Base-by-base conservation (phyloP, 495 filamentous ascomycete species). In the Amniculicola lignicola region DNA sequence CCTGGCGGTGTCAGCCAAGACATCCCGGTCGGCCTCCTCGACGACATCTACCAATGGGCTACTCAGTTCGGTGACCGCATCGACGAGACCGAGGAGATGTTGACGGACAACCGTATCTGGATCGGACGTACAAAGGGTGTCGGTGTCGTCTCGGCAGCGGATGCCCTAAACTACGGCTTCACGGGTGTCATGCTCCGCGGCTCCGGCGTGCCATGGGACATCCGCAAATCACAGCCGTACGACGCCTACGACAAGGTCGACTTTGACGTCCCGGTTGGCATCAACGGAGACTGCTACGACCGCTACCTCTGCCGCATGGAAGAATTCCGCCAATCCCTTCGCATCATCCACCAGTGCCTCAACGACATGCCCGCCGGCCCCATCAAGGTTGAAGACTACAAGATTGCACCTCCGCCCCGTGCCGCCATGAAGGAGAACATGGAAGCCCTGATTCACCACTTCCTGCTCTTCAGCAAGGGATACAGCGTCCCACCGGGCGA, bases 391-490 rank as follows among this genome's bases (percentile, higher is more conserved):
- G 93, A 98, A 73, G 93, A 98, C 75, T 98, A 96, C 80, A 98
- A 98, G 80, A 83, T 99, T 70, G 86, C 87, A n/a, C 93, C 93
- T 7, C 93, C 93, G 33, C 93, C 93, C 12, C 83, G 93, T 66
- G 81, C 85, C n/a, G 94, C 93, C 61, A 99, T 99, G 93, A 99
- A 99, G 80, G 93, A 99, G 80, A 87, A 99, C 75, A 99, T 99
- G 94, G 93, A 99, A 73, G 92, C 93, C 18, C 79, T 99, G 12
- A 99, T 99, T 70, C 93, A 99, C 74, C 93, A 99, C 78, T 99
- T 99, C 80, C 75, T 99, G 42, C 82, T 99, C 27, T 99, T 90
- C 75, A 96, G 90, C 68, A 99, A 97, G 78, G 93, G 93, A 51
- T 99, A 97, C 72, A 81, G 87, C 35, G 93, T 99, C 7, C 93